Evolutionary conservation across 176 grass and related monocot genomes (phyloP), one percentile per base, ranked within the genome.

Genomic region (Eragrostis nindensis): DNA sequence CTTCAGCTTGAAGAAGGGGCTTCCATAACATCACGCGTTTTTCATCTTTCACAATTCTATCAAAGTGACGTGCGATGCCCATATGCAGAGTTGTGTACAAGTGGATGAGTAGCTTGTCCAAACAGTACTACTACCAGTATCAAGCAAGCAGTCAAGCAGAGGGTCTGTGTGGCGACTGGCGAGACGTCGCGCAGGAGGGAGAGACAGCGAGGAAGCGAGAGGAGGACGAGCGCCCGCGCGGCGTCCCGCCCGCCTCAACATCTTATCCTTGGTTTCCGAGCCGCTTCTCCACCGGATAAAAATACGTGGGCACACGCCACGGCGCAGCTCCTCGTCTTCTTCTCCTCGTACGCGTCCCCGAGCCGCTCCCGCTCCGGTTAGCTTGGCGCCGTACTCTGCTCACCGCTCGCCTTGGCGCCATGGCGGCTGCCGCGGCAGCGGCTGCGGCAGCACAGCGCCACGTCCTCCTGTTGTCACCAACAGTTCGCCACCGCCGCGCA

Each of bases 381-480:
- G 60, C 18, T 66, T 55, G 19, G 4, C 18, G 5, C 61, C 6
- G 15, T 15, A 27, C 49, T 12, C 56, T 27, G 36, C 70, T 80
- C 50, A 11, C 44, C 13, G 29, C 11, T 15, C 42, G 53, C 57
- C 71, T 40, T 68, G 83, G 82, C 81, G 65, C 92, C 89, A 94
- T 94, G 92, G 91, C 82, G 71, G 83, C 84, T 73, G 84, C 84
- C 66, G 84, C 85, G 38, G 55, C 68, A 72, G 47, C 72, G 81
- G 81, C n/a, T n/a, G n/a, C n/a, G n/a, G n/a, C n/a, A n/a, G n/a
- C 84, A 10, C 61, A 30, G 76, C n/a, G 49, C 73, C 70, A 68
- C 62, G 40, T 17, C 50, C 47, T 77, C 66, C 68, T 77, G 46
- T 14, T 4, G n/a, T n/a, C n/a, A n/a, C n/a, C 57, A 8, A 27